A percentile compares a stretch with the other conserved stretches of the same genome.
Conservation (phyloP, 1,284 basidiomycete species). For the Apiotrichum brassicae region DNA sequence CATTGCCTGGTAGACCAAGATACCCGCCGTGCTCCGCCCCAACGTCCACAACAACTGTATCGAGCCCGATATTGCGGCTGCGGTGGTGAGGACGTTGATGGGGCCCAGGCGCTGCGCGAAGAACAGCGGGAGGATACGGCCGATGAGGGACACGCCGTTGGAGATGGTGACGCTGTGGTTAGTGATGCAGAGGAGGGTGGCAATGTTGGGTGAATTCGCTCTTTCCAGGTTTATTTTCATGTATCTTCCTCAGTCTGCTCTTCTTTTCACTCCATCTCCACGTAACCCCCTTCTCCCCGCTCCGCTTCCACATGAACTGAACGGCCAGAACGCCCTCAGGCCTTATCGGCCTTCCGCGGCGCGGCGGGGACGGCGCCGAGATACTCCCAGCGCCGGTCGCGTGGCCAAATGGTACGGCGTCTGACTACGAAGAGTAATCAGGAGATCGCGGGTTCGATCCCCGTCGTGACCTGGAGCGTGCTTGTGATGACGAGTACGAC, state of each 20-base stretch:
- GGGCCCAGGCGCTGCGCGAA: slow-evolving; percentile 29
- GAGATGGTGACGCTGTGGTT: slow-evolving; percentile 19
- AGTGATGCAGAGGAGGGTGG: no score
- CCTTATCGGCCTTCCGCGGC: no score
- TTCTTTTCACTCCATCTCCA: no score
- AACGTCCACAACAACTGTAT: slow-evolving; percentile 32
- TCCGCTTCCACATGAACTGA: no score
- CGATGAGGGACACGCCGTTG: slow-evolving; percentile 32
- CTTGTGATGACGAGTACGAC: no score
- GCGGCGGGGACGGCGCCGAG: no score
- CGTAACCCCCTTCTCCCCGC: no score
- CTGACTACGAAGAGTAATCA: slow-evolving; percentile 1
- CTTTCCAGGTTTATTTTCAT: no score
- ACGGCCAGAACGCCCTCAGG: no score
- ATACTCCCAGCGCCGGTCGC: neutral
- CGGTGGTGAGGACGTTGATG: slow-evolving; percentile 32
- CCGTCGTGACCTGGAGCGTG: slow-evolving; percentile 3
- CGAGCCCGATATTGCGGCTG: slow-evolving; percentile 18
- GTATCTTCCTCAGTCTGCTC: no score
- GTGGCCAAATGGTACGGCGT: slow-evolving; percentile 4
- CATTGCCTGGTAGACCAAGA: slow-evolving; percentile 28
- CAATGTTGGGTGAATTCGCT: no score
- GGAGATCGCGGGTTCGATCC: slow-evolving; percentile 3
- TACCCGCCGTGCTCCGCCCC: slow-evolving; percentile 14
- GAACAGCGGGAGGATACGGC: slow-evolving; percentile 33